Base-by-base conservation (phyloP, 2,329 filamentous ascomycete species). In the Didymella pinodella region DNA sequence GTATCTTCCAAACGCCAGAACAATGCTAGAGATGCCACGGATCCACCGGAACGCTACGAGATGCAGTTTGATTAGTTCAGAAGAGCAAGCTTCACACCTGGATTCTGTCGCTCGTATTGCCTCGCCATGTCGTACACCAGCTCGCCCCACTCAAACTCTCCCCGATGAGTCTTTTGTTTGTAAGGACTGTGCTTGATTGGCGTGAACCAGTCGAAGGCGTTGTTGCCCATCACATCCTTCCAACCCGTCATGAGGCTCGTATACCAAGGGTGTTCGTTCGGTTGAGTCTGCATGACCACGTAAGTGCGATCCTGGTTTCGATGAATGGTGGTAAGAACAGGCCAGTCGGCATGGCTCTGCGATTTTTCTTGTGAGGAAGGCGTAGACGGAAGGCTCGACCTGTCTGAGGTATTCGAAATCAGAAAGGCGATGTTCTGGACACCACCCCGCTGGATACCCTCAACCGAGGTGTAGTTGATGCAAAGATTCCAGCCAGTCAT, bases 221-320 rank as follows among this genome's bases (percentile, higher is more conserved):
- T 85, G 46, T 84, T 78, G 0, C 94, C 94, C 88, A 99, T 92
- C 25, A 97, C 86, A 14, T 89, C 85, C 64, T 87, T 86, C 79
- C 93, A 89, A 71, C 98, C 98, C 28, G 82, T 78, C 62, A 85
- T 82, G 8, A 79, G 78, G 2, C 90, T 91, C 0, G 95, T 80
- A 67, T 96, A 86, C 88, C 92, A 99, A 0, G 92, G 92, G 66
- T 97, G 97, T 66, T 95, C 89, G 10, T 91, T 89, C 0, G 86
- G 84, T 3, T 86, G 81, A 0, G 90, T 91, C 61, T 86, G 84
- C 2, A 97, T 81, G 40, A 98, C 89, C 12, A 91, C 92, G 73
- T 96, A 98, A 11, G 86, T 90, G 28, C 88, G 85, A 5, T 80
- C 64, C 18, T 55, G 40, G 26, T 48, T 57, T 6, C 64, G 63